Conservation (phyloP, 1,284 basidiomycete genomes). For the Stereum hirsutum region DNA sequence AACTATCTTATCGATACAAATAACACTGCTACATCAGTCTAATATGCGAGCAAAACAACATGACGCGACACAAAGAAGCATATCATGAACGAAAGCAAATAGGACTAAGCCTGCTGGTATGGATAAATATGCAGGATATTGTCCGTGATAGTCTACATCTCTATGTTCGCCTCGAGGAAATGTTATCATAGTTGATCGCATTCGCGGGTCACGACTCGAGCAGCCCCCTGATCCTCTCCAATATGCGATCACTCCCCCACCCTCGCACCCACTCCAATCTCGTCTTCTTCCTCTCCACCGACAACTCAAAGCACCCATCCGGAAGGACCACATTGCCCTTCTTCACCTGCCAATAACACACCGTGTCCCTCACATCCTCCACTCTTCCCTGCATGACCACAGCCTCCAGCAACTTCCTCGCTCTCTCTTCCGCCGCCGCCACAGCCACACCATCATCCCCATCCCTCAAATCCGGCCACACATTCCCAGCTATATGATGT, state of each 20-base stretch:
- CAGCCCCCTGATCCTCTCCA: constrained; percentile 16
- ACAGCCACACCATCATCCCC: constrained; percentile 3
- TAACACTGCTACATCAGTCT: too few relatives aligned
- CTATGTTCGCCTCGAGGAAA: too few relatives aligned
- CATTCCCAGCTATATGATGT: constrained; percentile 71
- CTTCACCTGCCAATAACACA: constrained; percentile 37
- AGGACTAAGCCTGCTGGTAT: too few relatives aligned
- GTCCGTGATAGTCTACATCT: too few relatives aligned
- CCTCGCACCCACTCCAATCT: constrained; percentile 17
- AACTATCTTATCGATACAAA: too few relatives aligned
- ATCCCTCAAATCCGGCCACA: constrained; percentile 57
- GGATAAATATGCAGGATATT: too few relatives aligned
- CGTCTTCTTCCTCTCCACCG: constrained; percentile 14
- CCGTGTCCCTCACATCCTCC: constrained; percentile 41
- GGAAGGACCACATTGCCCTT: constrained; percentile 22
- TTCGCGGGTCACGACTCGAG: constrained; percentile 8
- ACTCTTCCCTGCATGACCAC: constrained; percentile 39
- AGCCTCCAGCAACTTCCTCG: constrained; percentile 40
- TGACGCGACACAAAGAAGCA: too few relatives aligned
- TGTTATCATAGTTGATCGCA: too few relatives aligned
- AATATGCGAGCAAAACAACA: too few relatives aligned
- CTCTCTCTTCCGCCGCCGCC: constrained; percentile 26
- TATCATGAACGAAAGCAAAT: too few relatives aligned
- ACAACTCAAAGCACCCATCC: constrained; percentile 29
- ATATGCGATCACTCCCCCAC: constrained; percentile 11